A percentile compares a stretch with the other conserved stretches of the same genome.
Evolutionary conservation across 768 basidiomycete species (phyloP).

Genomic region (Piloderma croceum): DNA sequence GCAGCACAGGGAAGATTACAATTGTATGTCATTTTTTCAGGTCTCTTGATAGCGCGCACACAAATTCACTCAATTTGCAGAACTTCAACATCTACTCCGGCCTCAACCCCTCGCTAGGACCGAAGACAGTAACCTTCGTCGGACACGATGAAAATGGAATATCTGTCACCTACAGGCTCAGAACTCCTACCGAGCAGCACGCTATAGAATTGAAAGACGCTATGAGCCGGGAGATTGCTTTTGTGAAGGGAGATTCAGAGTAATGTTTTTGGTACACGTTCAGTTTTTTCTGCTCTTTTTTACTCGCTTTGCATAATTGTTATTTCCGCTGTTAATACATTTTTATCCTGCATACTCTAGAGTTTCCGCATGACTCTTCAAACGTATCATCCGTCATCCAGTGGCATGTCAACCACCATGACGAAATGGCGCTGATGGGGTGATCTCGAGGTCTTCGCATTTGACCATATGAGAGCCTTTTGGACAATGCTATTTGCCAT

Average conservation of each 20-base stretch:
- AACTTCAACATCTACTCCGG: conserved; percentile 67
- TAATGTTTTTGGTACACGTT: background rate
- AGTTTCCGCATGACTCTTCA: too few species aligned
- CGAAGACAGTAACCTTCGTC: conserved; percentile 56
- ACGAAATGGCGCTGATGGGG: background rate
- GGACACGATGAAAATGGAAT: conserved; percentile 55
- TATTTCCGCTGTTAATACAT: background rate
- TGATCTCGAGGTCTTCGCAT: too few species aligned
- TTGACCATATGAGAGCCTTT: too few species aligned
- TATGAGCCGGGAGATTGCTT: conserved; percentile 57
- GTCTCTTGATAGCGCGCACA: too few species aligned
- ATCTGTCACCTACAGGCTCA: conserved; percentile 58
- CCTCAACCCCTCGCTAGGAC: conserved; percentile 47
- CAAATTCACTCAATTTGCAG: conserved; percentile 31
- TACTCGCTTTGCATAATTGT: background rate
- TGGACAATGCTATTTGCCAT: too few species aligned
- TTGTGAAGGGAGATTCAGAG: conserved; percentile 36
- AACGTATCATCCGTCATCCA: too few species aligned
- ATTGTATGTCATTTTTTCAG: conserved; percentile 39
- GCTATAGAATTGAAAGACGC: conserved; percentile 53
- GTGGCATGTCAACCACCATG: too few species aligned
- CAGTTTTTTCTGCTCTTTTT: conserved; percentile 13
- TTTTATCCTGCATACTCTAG: too few species aligned
- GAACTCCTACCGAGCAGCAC: conserved; percentile 53
- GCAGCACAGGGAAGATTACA: conserved; percentile 66